phyloP scores from a whole-genome alignment of 306 rosid species.

The Quercus alba region DNA sequence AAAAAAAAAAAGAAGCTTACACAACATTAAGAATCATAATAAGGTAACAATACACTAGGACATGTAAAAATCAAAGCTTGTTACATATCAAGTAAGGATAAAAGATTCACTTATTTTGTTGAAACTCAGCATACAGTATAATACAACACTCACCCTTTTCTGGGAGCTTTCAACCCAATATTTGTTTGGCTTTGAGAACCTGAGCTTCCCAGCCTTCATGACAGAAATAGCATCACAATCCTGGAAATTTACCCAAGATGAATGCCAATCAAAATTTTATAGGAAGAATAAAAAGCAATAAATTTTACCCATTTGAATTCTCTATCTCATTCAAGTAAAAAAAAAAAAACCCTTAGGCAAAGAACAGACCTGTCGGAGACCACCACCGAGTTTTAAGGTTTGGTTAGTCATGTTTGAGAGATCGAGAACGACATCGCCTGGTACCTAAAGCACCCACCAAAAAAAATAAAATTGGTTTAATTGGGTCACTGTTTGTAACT shows the following conservation, averaged over 20 bases:
- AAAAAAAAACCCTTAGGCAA: conserved; percentile 2
- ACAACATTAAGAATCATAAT: too few species aligned
- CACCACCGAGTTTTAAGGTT: conserved; percentile 86
- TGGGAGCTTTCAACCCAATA: conserved; percentile 92
- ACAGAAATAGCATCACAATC: conserved; percentile 68
- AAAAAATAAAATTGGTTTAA: conserved; percentile 18
- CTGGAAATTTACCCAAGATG: conserved; percentile 29
- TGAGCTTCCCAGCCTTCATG: conserved; percentile 69
- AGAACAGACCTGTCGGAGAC: conserved; percentile 62
- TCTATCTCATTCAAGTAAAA: too few species aligned
- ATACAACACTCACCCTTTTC: conserved; percentile 64
- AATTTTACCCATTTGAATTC: too few species aligned
- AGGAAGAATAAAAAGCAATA: background rate
- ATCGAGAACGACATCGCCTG: conserved; percentile 87
- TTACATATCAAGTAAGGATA: too few species aligned
- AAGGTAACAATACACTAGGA: too few species aligned
- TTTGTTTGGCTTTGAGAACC: conserved; percentile 77
- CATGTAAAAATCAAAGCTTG: too few species aligned
- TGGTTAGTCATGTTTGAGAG: conserved; percentile 76
- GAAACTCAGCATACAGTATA: background rate
- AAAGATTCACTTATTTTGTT: too few species aligned
- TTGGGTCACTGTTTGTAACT: background rate
- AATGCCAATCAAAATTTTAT: background rate
- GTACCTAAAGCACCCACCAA: conserved; percentile 45
- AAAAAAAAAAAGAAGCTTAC: too few species aligned